Evolutionary conservation across 2,329 filamentous ascomycete genomes (phyloP), one percentile per base, ranked within the genome.

Genomic region (Botrytis medusae): DNA sequence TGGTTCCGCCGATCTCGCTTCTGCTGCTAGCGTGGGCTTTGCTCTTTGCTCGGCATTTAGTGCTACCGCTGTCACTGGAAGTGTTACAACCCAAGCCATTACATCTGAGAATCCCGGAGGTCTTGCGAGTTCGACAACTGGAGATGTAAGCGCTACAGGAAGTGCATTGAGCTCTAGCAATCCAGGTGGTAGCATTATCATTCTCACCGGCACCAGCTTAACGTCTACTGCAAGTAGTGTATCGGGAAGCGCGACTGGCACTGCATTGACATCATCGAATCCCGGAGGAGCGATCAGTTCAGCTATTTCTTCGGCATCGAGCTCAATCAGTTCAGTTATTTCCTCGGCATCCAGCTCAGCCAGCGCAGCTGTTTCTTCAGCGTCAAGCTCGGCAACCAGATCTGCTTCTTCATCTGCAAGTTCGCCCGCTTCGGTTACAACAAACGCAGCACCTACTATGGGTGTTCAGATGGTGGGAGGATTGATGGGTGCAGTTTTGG

Each of bases 1-100:
- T 78, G 72, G 74, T 18, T 40, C 75, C 34, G 10, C 3, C 54
- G 75, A 78, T 16, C 77, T 85, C 34, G 59, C 73, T 37, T 78
- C 79, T 72, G 82, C 82, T 25, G 80, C 81, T 72, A 67, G 77
- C 14, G 80, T 83, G 16, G 82, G 82, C 20, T 68, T 65, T 20
- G 76, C 72, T 4, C 78, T 80, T 37, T 84, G 83, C 75, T 73
- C 78, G 34, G 74, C 76, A 18, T 82, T 78, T 76, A 77, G 77
- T 12, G 46, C 51, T 5, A 42, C 48, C 16, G 63, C 40, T 2
- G 25, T 62, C 1, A 65, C 63, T 1, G 63, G 63, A 34, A 48
- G 42, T 1, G 63, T 48, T 4, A 65, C 63, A 4, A 65, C 63
- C 1, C 42, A 65, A 22, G 62, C 62, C 42, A 6, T 48, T 8